phyloP scores from a whole-genome alignment of 176 grass and related monocot genomes.

The Oryza meyeriana region DNA sequence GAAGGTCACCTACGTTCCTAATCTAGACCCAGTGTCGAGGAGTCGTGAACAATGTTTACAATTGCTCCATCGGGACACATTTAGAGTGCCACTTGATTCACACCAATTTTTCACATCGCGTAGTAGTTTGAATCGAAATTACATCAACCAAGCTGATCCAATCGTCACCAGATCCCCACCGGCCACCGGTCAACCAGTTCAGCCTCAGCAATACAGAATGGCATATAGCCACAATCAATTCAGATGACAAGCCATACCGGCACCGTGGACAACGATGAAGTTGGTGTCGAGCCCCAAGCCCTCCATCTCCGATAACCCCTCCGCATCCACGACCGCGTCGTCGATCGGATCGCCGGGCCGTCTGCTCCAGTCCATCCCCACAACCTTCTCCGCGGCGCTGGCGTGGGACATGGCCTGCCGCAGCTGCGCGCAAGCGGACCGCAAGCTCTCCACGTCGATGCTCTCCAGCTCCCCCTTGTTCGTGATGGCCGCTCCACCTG shows the following conservation, averaged over 20 bases:
- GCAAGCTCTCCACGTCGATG: conserved; percentile 53
- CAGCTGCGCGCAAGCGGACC: conserved; percentile 69
- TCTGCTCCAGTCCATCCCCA: conserved; percentile 87
- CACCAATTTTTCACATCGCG: neutral
- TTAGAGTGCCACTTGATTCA: neutral
- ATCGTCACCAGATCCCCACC: neutral
- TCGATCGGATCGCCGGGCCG: conserved; percentile 39
- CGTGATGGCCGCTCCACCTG: conserved; percentile 96
- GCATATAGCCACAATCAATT: neutral
- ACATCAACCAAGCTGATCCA: neutral
- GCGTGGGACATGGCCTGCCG: conserved; percentile 68
- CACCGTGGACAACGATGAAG: conserved; percentile 86
- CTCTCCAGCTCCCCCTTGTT: conserved; percentile 90
- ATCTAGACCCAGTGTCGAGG: neutral
- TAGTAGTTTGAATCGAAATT: neutral
- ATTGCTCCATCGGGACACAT: neutral
- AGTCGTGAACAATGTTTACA: conserved; percentile 4
- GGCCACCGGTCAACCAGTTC: neutral
- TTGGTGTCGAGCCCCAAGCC: conserved; percentile 53
- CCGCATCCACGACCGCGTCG: conserved; percentile 33
- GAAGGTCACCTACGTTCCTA: neutral
- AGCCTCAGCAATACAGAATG: neutral
- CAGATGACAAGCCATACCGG: conserved; percentile 49
- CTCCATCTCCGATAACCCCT: conserved; percentile 30
- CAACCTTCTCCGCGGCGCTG: conserved; percentile 21